Conservation (phyloP, 2,329 filamentous ascomycete genomes). For the Ilyonectria robusta region DNA sequence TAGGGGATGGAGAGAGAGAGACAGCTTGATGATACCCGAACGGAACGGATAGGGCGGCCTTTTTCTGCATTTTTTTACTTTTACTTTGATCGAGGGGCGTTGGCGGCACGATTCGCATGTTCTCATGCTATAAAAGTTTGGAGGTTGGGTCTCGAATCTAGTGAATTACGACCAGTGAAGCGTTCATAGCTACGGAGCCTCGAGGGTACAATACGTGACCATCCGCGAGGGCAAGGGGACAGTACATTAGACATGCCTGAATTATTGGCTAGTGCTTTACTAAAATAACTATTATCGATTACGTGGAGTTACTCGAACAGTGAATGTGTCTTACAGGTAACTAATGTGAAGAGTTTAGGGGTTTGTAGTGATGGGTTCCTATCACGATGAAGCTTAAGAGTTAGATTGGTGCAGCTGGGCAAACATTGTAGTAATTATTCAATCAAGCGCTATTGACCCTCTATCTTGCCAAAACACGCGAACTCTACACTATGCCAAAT, state of each 20-base stretch:
- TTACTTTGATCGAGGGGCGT: constrained; percentile 19
- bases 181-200: constrained; percentile 4
- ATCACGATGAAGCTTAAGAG: too few species aligned
- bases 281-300: not conserved
- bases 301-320: not conserved
- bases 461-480: too few species aligned
- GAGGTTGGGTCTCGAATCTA: constrained; percentile 4
- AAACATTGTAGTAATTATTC: too few species aligned
- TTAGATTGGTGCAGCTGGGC: too few species aligned
- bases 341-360: too few species aligned
- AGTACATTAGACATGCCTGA: not conserved
- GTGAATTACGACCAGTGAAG: not conserved
- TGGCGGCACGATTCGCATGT: constrained; percentile 20
- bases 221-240: not conserved
- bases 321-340: too few species aligned
- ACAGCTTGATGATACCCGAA: constrained; percentile 31
- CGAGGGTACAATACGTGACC: not conserved
- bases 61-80: not conserved
- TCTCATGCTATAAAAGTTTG: constrained; percentile 24
- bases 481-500: too few species aligned
- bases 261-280: constrained; percentile 10
- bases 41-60: constrained; percentile 15
- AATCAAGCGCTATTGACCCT: too few species aligned
- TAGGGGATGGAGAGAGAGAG: constrained; percentile 26
- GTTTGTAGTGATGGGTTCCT: too few species aligned